Evolutionary conservation across 257 asterid genomes (phyloP).

Genomic region (Solanum acaule): DNA sequence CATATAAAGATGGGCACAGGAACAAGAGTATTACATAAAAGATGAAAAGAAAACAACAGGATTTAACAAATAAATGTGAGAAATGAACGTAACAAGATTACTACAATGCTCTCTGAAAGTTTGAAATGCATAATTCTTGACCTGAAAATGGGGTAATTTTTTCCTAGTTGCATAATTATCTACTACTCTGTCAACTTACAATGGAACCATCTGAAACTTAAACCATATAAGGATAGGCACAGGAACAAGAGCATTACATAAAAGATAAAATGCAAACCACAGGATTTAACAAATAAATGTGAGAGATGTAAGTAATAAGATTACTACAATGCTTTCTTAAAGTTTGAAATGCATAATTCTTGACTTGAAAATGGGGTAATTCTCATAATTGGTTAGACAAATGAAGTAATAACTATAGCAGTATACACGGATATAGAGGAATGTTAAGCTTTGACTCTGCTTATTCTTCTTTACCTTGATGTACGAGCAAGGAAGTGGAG

Average conservation of each 20-base stretch:
- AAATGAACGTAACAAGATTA: background rate
- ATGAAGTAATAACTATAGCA: background rate
- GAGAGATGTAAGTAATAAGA: background rate
- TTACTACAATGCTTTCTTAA: background rate
- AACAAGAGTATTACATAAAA: background rate
- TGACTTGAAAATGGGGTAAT: background rate
- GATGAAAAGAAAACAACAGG: background rate
- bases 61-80: background rate
- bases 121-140: background rate
- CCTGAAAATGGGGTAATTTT: background rate
- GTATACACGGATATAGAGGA: background rate
- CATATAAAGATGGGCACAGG: background rate
- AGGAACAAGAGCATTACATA: background rate
- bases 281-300: background rate
- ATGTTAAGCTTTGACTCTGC: background rate
- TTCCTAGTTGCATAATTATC: background rate
- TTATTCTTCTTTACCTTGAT: slow-evolving; percentile 51
- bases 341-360: background rate
- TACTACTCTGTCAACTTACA: background rate
- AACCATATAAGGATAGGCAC: background rate
- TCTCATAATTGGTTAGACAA: background rate
- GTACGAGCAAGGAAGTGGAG: slow-evolving; percentile 84
- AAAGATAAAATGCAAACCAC: background rate
- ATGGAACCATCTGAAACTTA: background rate
- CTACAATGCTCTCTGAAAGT: background rate